Percentiles rank a stretch among this genome's conserved stretches.
Conservation (phyloP, 805 yeast genomes). For the Sugiyamaella boreocaroliniensis region DNA sequence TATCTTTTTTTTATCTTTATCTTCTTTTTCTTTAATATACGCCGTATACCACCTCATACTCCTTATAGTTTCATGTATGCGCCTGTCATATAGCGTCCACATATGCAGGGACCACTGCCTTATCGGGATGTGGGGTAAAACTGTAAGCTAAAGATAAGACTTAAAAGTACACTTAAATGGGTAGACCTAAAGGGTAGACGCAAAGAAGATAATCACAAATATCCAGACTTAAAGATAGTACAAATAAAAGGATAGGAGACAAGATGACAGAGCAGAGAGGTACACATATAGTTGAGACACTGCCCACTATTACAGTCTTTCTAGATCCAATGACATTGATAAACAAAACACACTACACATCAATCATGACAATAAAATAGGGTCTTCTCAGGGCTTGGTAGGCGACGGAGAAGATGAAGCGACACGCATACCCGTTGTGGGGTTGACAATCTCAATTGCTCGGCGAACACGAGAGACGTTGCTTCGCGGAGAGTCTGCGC, state of each 20-base stretch:
- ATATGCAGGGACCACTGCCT: neutral
- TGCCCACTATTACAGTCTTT: neutral
- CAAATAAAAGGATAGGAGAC: too few species aligned
- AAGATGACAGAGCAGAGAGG: too few species aligned
- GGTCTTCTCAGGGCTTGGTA: neutral
- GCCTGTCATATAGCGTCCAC: neutral
- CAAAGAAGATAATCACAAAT: too few species aligned
- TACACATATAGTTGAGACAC: neutral
- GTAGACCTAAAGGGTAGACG: too few species aligned
- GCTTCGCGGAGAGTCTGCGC: slow-evolving; percentile 7
- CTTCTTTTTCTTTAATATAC: too few species aligned
- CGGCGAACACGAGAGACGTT: slow-evolving; percentile 16
- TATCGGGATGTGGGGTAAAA: neutral
- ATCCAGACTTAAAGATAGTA: too few species aligned
- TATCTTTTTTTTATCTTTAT: too few species aligned
- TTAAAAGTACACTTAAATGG: too few species aligned
- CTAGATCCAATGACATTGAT: neutral
- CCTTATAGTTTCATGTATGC: too few species aligned
- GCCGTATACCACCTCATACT: too few species aligned
- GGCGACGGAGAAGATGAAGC: slow-evolving; percentile 20
- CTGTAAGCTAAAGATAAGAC: neutral
- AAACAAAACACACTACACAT: neutral
- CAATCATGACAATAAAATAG: neutral
- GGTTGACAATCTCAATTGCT: slow-evolving; percentile 48
- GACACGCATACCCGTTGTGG: slow-evolving; percentile 41